Evolutionary conservation across 179 eudicot species (phyloP), one percentile per base, ranked within the genome.

Genomic region (Carnegiea gigantea): DNA sequence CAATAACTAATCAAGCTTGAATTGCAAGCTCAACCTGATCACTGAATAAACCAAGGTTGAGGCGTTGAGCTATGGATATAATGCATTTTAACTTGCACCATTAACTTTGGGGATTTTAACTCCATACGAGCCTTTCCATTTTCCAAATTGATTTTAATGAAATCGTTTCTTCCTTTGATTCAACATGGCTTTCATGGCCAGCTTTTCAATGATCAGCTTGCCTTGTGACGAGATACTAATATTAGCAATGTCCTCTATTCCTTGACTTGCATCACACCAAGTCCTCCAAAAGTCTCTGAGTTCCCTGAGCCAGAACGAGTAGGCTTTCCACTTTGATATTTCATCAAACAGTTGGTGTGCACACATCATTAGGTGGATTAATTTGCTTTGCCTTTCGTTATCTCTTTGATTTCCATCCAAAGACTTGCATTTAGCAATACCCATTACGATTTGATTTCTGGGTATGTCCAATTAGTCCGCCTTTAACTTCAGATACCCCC

Each of bases 301-400:
- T 57, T 1, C n/a, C n/a, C 5, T 15, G 62, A 15, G 3, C 62
- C 62, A 57, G 12, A 7, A n/a, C 11, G 68, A 15, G 1, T 30
- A 6, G 73, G 46, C 9, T 26, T 43, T 62, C 24, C 73, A 80
- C 9, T 80, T 44, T 12, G 73, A 33, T 51, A 80, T 74, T 60
- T 80, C 78, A 54, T 80, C 83, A 33, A 80, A 74, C 78, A 59
- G 6, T 51, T 73, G 6, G 33, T 12, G 20, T 59, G 72, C 78
- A 73, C 70, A 28, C 77, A 20, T 14, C 68, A 6, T 24, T 62
- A 9, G 26, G 68, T 2, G 30, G 30, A 67, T 67, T 67, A 26
- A 12, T 67, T 1, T 51, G 28, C 20, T 20, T 75, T 8, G 53
- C 18, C 28, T 36, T 64, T 14, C 11, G 60, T 23, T 15, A 18